A percentile compares a stretch with the other conserved stretches of the same genome.
Conservation (phyloP, 345 rosid species). For the Limnanthes douglasii region DNA sequence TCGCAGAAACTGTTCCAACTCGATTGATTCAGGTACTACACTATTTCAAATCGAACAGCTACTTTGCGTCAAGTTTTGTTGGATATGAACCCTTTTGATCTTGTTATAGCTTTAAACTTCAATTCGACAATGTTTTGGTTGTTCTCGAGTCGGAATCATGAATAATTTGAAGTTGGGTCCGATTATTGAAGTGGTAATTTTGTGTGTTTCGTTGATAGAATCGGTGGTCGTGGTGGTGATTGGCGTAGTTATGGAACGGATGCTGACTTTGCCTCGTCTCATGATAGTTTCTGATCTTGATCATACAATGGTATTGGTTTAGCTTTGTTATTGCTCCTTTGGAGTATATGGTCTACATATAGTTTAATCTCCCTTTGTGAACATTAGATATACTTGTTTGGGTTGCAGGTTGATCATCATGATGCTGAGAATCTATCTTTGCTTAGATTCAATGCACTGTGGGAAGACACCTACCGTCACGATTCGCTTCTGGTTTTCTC, state of each 20-base stretch:
- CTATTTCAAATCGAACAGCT: too few species aligned
- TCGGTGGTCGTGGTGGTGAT: too few species aligned
- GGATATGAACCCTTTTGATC: too few species aligned
- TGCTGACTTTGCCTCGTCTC: conserved; percentile 49
- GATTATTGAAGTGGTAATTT: too few species aligned
- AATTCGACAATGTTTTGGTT: too few species aligned
- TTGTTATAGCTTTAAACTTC: too few species aligned
- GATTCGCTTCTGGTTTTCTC: conserved; percentile 90
- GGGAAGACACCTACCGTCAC: conserved; percentile 71
- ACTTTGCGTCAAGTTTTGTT: too few species aligned
- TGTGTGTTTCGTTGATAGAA: too few species aligned
- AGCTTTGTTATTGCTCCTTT: not conserved
- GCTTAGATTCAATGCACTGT: conserved; percentile 75
- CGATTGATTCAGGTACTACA: too few species aligned
- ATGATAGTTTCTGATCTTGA: conserved; percentile 98
- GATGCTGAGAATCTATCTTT: conserved; percentile 69
- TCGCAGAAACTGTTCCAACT: too few species aligned
- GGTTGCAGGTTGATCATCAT: conserved; percentile 81
- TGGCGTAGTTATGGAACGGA: conserved; percentile 57
- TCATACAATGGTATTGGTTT: conserved; percentile 62
- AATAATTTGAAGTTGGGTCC: too few species aligned
- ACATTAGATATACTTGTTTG: conserved; percentile 8
- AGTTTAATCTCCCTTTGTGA: conserved; percentile 2
- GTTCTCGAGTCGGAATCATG: too few species aligned
- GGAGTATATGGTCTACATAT: not conserved